phyloP scores from a whole-genome alignment of 2,329 filamentous ascomycete species.

The Trichoderma sp. region DNA sequence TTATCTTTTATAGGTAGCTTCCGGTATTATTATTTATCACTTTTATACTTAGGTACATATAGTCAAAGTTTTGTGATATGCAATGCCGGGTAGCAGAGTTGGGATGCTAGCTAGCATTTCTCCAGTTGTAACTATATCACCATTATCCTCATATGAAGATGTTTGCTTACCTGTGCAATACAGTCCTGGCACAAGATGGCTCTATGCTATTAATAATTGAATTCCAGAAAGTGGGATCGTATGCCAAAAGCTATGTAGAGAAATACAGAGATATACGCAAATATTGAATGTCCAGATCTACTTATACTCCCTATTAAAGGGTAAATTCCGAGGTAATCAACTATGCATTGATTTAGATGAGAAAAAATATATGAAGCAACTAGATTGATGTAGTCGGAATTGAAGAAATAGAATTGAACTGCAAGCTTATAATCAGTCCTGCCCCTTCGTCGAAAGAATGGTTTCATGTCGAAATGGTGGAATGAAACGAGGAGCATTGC shows the following conservation, averaged over 20 bases:
- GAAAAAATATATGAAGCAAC: background rate
- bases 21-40: background rate
- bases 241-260: background rate
- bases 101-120: background rate
- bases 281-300: background rate
- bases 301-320: background rate
- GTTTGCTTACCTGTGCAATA: background rate
- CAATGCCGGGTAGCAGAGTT: background rate
- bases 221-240: background rate
- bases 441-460: background rate
- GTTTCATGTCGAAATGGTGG: background rate
- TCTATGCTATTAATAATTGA: background rate
- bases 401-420: background rate
- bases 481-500: background rate
- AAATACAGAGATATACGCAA: background rate
- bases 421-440: background rate
- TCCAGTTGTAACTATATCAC: background rate
- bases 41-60: background rate
- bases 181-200: background rate
- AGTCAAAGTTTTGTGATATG: background rate
- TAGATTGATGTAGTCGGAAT: background rate
- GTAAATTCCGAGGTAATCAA: background rate
- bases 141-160: background rate
- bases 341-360: background rate
- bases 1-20: background rate